A percentile compares a stretch with the other conserved stretches of the same genome.
phyloP scores from a whole-genome alignment of 257 asterid genomes.

The Leptodermis oblonga region DNA sequence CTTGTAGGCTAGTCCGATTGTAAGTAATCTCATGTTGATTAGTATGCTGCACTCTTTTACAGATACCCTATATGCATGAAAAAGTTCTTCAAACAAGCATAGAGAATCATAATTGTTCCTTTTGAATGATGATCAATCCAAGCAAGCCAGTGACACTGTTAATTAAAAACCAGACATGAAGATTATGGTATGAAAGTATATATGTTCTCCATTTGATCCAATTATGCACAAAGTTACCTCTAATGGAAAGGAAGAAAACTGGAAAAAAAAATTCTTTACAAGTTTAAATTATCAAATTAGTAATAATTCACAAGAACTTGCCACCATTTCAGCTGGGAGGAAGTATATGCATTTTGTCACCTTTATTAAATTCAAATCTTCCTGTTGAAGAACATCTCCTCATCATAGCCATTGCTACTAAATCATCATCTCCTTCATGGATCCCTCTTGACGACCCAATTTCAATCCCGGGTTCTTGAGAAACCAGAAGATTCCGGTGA shows the following conservation, averaged over 20 bases:
- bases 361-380: conserved; percentile 36
- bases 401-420: conserved; percentile 22
- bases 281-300: neutral
- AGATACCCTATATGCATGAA: no score
- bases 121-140: no score
- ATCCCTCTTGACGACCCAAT: no score
- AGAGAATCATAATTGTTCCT: neutral
- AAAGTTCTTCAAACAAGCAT: no score
- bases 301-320: conserved; percentile 6
- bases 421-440: conserved; percentile 32
- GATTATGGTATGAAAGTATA: neutral
- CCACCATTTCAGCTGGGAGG: conserved; percentile 31
- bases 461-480: no score
- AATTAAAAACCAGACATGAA: neutral
- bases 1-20: no score
- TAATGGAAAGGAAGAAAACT: neutral
- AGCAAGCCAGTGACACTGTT: neutral
- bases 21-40: no score
- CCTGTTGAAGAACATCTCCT: conserved; percentile 50
- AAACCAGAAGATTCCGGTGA: conserved; percentile 18
- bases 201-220: neutral
- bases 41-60: no score
- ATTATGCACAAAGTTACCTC: no score
- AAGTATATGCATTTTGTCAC: conserved; percentile 26
- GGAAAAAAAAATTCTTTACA: conserved; percentile 7